Evolutionary conservation across 169 alveolate species (phyloP), one percentile per base, ranked within the genome.

Genomic region (Cryptosporidium xiaoi): DNA sequence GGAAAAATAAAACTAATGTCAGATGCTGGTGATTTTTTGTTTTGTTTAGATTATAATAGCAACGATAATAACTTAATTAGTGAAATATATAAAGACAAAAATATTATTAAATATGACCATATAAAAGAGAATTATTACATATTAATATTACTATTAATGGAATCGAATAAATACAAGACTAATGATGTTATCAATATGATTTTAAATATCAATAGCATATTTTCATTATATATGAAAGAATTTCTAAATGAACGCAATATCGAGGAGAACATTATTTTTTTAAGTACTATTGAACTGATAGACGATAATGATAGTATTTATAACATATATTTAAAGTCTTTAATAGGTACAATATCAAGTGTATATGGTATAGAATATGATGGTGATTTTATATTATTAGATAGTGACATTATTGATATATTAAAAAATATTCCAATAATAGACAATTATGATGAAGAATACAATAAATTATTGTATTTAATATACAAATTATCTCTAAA

Each of bases 21-120:
- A 40, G 48, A 8, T 40, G 48, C 10, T 40, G 48, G 10, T 64
- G 71, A 65, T 69, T 89, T 87, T 29, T 82, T 33, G 44, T 66
- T 64, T 40, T 50, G 68, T 3, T 82, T 77, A 77, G 24, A 24
- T 36, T 58, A n/a, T 29, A 46, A 64, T 4, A 56, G 68, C n/a
- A 90, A 82, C 2, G 36, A 50, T 8, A 85, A 56, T 31, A 34
- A 33, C 24, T 71, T 66, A 53, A 31, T 33, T 27, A 82, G 77
- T 66, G 12, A 53, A 53, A n/a, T 53, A 53, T 53, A 53, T 53
- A 53, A 53, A 53, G 64, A 53, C 6, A 53, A 53, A 69, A 50
- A 50, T 77, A 40, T 67, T 50, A 51, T 65, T 77, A 18, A 77
- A 65, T 13, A 15, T 89, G 48, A 82, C 66, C 40, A 77, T 89